A percentile compares a stretch with the other conserved stretches of the same genome.
These are phyloP conservation scores for Botrytis byssoidea DNA, from an alignment of 2,329 filamentous ascomycete species.

Conservation along the genomic window DNA sequence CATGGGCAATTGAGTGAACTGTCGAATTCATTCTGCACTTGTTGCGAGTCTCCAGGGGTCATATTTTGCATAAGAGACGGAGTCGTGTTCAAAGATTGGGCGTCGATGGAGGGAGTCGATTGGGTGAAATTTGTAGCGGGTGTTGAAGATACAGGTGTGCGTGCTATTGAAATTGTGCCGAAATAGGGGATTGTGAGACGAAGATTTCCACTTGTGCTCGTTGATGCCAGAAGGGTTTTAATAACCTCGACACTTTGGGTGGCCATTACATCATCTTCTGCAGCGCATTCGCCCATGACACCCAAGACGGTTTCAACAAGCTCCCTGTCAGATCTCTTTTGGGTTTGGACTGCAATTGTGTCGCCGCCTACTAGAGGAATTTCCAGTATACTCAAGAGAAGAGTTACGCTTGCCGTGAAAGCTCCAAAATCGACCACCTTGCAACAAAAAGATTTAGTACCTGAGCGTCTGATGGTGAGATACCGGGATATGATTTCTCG, in stretches of 20 bases:
- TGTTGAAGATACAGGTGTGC: constrained; percentile 1
- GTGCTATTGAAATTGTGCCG: constrained; percentile 36
- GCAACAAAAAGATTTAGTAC: constrained; percentile 33
- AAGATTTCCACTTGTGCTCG: constrained; percentile 28
- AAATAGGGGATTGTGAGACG: constrained; percentile 39
- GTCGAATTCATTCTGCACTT: neutral
- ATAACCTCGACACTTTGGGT: constrained; percentile 36
- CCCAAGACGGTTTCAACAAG: constrained; percentile 31
- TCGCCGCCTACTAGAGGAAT: constrained; percentile 22
- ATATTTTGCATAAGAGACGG: neutral
- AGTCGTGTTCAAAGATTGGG: neutral
- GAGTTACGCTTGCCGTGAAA: constrained; percentile 35
- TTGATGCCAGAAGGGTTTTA: constrained; percentile 32
- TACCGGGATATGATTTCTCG: constrained; percentile 35
- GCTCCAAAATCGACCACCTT: constrained; percentile 37
- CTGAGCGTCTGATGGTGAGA: constrained; percentile 27
- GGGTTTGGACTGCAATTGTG: constrained; percentile 22
- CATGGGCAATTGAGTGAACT: neutral
- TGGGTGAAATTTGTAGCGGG: neutral
- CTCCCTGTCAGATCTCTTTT: constrained; percentile 29
- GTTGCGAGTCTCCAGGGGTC: constrained; percentile 1
- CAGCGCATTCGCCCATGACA: constrained; percentile 29
- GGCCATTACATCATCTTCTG: constrained; percentile 29
- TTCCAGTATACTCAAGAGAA: constrained; percentile 34
- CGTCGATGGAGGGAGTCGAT: neutral